These are phyloP conservation scores for Exophiala sp. DNA, from an alignment of 2,329 filamentous ascomycete species.

Conservation along the genomic window DNA sequence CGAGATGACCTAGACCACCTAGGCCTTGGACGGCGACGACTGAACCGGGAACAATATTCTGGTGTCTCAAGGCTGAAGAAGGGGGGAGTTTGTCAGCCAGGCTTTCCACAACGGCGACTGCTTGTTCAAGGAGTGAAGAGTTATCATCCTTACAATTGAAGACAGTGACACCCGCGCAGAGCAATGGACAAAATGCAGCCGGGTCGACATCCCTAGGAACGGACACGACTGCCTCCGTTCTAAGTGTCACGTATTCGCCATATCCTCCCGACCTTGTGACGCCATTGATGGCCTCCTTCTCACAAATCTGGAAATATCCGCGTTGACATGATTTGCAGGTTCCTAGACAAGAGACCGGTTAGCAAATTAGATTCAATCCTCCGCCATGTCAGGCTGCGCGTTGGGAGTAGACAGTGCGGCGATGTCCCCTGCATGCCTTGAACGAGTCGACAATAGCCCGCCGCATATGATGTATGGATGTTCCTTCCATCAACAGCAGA, in stretches of 20 bases:
- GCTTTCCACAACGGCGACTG: background rate
- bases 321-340: constrained; percentile 59
- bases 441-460: too few relatives aligned
- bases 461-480: too few relatives aligned
- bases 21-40: constrained; percentile 49
- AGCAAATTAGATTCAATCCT: background rate
- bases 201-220: constrained; percentile 45
- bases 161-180: constrained; percentile 49
- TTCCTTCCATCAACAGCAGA: too few relatives aligned
- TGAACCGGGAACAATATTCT: constrained; percentile 43
- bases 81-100: background rate
- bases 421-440: too few relatives aligned
- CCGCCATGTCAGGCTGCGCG: background rate
- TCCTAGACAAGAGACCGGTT: constrained; percentile 35
- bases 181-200: constrained; percentile 42
- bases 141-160: constrained; percentile 38
- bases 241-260: constrained; percentile 37
- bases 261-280: constrained; percentile 61
- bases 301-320: constrained; percentile 63
- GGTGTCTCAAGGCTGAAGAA: constrained; percentile 40
- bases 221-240: constrained; percentile 39
- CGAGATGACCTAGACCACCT: constrained; percentile 50
- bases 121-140: background rate
- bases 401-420: background rate
- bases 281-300: constrained; percentile 58